phyloP scores from a whole-genome alignment of 306 rosid genomes.

The Pueraria montana region DNA sequence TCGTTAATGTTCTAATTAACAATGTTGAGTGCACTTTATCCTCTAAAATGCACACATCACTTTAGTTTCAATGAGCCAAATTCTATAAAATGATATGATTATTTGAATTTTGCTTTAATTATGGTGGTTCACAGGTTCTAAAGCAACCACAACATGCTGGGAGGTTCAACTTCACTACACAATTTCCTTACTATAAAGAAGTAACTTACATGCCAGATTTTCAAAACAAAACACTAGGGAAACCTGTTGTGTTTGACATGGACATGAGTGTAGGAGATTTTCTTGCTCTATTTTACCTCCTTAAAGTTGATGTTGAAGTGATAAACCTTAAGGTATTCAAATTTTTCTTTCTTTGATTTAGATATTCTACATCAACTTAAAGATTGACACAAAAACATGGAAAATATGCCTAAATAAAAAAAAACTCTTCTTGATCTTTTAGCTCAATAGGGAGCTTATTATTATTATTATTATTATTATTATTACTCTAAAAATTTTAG shows the following conservation, averaged over 20 bases:
- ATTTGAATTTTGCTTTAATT: constrained; percentile 17
- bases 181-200: constrained; percentile 78
- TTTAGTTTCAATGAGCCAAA: not conserved
- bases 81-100: not conserved
- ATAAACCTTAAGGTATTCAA: constrained; percentile 77
- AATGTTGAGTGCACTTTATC: not conserved
- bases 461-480: not conserved
- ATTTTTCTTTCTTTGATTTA: not conserved
- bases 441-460: not conserved
- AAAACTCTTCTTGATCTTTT: not conserved
- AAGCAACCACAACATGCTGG: constrained; percentile 59
- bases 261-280: constrained; percentile 99
- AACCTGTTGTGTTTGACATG: constrained; percentile 87
- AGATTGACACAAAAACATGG: not conserved
- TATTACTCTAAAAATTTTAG: no score
- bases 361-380: not conserved
- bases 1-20: not conserved
- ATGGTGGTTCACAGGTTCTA: constrained; percentile 41
- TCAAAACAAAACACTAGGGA: constrained; percentile 66
- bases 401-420: not conserved
- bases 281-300: constrained; percentile 82
- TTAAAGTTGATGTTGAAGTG: constrained; percentile 81
- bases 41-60: no score
- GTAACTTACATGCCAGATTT: constrained; percentile 68
- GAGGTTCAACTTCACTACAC: constrained; percentile 76